Conservation (phyloP, 2,329 filamentous ascomycete genomes). For the Epichloe amarillans region DNA sequence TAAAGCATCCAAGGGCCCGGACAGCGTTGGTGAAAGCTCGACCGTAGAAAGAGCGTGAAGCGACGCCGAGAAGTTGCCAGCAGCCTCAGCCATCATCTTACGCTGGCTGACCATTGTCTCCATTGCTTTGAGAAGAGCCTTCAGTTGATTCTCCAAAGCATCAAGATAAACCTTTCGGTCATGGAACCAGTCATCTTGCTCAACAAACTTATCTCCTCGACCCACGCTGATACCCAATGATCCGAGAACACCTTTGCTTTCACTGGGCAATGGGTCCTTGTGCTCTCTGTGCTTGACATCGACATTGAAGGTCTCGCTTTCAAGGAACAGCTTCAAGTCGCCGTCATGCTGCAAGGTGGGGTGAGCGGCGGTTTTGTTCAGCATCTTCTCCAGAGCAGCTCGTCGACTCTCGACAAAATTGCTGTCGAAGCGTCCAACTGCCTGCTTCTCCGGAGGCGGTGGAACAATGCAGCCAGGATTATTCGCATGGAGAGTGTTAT, state of each 20-base stretch:
- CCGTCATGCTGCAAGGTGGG: slow-evolving; percentile 83
- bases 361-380: slow-evolving; percentile 88
- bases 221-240: slow-evolving; percentile 70
- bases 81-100: slow-evolving; percentile 86
- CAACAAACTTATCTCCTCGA: slow-evolving; percentile 75
- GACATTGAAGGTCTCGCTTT: slow-evolving; percentile 90
- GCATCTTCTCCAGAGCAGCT: slow-evolving; percentile 88
- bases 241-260: slow-evolving; percentile 89
- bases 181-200: slow-evolving; percentile 99
- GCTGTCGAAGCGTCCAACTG: slow-evolving; percentile 86
- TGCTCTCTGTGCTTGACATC: slow-evolving; percentile 98
- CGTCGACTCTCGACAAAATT: slow-evolving; percentile 92
- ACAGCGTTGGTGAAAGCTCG: slow-evolving; percentile 79
- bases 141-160: slow-evolving; percentile 81
- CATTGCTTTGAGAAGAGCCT: slow-evolving; percentile 81
- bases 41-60: slow-evolving; percentile 87
- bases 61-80: slow-evolving; percentile 83
- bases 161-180: slow-evolving; percentile 92
- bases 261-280: slow-evolving; percentile 69
- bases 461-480: slow-evolving; percentile 92
- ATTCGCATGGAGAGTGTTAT: slow-evolving; percentile 85
- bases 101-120: slow-evolving; percentile 85
- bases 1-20: slow-evolving; percentile 76
- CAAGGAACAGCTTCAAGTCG: slow-evolving; percentile 90
- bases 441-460: slow-evolving; percentile 94